These are phyloP conservation scores for Suillus subluteus DNA, from an alignment of 768 basidiomycete genomes.

Conservation along the genomic window DNA sequence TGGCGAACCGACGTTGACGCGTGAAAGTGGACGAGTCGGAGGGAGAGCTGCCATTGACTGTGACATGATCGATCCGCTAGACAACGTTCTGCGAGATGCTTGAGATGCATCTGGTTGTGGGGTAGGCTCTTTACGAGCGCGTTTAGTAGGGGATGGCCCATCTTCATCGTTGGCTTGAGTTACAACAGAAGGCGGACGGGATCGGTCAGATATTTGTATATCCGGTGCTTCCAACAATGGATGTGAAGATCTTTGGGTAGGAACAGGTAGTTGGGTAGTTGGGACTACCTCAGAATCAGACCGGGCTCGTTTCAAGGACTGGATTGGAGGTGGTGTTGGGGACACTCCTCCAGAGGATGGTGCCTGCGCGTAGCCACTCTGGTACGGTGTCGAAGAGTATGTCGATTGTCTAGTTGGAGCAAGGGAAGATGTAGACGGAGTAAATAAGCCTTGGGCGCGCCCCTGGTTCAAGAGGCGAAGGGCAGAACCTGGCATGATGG, in stretches of 20 bases:
- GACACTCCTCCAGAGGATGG: slow-evolving; percentile 42
- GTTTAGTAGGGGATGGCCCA: slow-evolving; percentile 73
- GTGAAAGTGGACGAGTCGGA: slow-evolving; percentile 37
- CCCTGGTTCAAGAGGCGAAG: slow-evolving; percentile 84
- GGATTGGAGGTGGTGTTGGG: slow-evolving; percentile 54
- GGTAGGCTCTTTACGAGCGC: slow-evolving; percentile 59
- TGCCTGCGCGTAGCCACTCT: slow-evolving; percentile 51
- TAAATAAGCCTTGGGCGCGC: slow-evolving; percentile 84
- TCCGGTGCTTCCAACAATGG: slow-evolving; percentile 43
- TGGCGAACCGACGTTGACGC: slow-evolving; percentile 36
- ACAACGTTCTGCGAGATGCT: slow-evolving; percentile 17
- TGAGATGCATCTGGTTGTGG: slow-evolving; percentile 37
- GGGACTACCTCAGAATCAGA: slow-evolving; percentile 63
- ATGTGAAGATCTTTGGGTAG: slow-evolving; percentile 24
- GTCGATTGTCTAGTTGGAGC: slow-evolving; percentile 47
- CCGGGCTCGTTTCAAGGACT: slow-evolving; percentile 61
- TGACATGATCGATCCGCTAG: slow-evolving; percentile 17
- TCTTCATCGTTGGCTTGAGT: slow-evolving; percentile 59
- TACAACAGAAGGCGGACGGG: slow-evolving; percentile 54
- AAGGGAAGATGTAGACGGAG: slow-evolving; percentile 75
- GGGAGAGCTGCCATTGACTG: slow-evolving; percentile 17
- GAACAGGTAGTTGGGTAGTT: slow-evolving; percentile 18
- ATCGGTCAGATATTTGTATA: slow-evolving; percentile 48
- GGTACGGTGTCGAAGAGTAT: slow-evolving; percentile 58
- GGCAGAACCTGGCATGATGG: slow-evolving; percentile 87